Evolutionary conservation across 371 early-diverging fungal species (phyloP).

Genomic region (Dinochytrium kinnereticum): DNA sequence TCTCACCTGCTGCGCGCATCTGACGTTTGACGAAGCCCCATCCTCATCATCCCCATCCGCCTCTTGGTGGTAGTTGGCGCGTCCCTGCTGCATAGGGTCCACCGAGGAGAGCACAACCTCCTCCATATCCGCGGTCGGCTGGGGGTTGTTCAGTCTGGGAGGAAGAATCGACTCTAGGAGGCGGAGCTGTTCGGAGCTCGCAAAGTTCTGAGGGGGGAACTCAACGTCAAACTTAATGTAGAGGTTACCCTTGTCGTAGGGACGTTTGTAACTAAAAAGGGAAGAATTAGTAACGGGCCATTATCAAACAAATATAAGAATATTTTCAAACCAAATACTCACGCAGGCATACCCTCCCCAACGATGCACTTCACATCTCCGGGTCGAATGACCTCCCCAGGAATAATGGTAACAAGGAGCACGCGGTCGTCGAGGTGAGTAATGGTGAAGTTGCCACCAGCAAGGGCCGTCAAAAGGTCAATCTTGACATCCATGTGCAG

Average conservation of each 20-base stretch:
- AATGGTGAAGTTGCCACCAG: constrained; percentile 89
- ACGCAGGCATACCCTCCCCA: constrained; percentile 95
- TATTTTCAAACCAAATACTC: constrained; percentile 30
- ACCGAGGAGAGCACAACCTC: constrained; percentile 82
- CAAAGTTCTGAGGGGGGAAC: constrained; percentile 88
- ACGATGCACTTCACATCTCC: constrained; percentile 81
- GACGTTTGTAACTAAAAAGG: constrained; percentile 57
- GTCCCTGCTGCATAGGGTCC: constrained; percentile 70
- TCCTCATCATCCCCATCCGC: constrained; percentile 75
- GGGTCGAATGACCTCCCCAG: constrained; percentile 92
- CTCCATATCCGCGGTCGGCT: constrained; percentile 49
- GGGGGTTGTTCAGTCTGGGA: constrained; percentile 41
- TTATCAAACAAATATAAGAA: not conserved
- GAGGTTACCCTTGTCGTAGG: constrained; percentile 79
- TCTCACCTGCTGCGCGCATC: constrained; percentile 87
- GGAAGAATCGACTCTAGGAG: constrained; percentile 53
- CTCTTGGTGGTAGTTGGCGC: constrained; percentile 46
- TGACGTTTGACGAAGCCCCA: constrained; percentile 78
- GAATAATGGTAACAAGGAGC: constrained; percentile 82
- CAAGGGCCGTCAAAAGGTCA: constrained; percentile 90
- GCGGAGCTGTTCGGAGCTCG: constrained; percentile 56
- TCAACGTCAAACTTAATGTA: constrained; percentile 86
- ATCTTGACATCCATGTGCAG: constrained; percentile 85
- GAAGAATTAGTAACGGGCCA: not conserved
- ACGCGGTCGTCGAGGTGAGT: constrained; percentile 90